Conservation (phyloP, 1,284 basidiomycete genomes). For the Ganoderma sp. region DNA sequence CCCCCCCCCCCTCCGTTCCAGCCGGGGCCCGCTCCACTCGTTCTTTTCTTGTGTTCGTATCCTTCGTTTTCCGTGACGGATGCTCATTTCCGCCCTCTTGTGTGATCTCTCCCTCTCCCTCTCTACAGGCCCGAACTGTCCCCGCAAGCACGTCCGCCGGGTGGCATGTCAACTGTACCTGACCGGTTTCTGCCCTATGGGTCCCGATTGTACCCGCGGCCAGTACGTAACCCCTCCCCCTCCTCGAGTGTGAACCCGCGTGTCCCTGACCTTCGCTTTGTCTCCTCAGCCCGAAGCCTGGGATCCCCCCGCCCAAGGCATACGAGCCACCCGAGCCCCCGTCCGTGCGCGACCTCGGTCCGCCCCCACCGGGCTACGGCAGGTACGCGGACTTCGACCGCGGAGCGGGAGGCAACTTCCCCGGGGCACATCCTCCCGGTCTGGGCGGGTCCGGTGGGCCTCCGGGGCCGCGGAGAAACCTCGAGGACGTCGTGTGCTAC, state of each 20-base stretch:
- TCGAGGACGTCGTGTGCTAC: conserved; percentile 90
- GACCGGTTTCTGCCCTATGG: conserved; percentile 95
- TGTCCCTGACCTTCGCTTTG: conserved; percentile 29
- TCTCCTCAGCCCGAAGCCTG: conserved; percentile 70
- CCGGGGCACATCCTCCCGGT: conserved; percentile 41
- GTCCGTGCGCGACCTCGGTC: conserved; percentile 80
- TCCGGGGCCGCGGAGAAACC: conserved; percentile 66
- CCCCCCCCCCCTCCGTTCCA: conserved; percentile 2
- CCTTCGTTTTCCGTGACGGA: conserved; percentile 6
- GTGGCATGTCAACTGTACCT: conserved; percentile 92
- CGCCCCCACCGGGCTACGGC: conserved; percentile 91
- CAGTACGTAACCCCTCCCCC: conserved; percentile 68
- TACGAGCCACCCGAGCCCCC: conserved; percentile 83
- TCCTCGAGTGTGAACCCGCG: not conserved
- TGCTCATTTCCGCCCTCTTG: conserved; percentile 18
- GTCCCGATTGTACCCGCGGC: conserved; percentile 87
- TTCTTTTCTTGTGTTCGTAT: conserved; percentile 9
- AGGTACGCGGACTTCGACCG: conserved; percentile 85
- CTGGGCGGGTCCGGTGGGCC: conserved; percentile 39
- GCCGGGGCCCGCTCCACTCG: conserved; percentile 3
- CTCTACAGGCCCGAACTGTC: conserved; percentile 83
- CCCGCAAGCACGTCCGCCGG: conserved; percentile 91
- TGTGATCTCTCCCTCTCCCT: conserved; percentile 4
- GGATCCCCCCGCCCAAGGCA: conserved; percentile 70
- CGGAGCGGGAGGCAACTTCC: conserved; percentile 51